A percentile compares a stretch with the other conserved stretches of the same genome.
These are phyloP conservation scores for Irpex rosettiformis DNA, from an alignment of 1,284 basidiomycete species.

Conservation along the genomic window DNA sequence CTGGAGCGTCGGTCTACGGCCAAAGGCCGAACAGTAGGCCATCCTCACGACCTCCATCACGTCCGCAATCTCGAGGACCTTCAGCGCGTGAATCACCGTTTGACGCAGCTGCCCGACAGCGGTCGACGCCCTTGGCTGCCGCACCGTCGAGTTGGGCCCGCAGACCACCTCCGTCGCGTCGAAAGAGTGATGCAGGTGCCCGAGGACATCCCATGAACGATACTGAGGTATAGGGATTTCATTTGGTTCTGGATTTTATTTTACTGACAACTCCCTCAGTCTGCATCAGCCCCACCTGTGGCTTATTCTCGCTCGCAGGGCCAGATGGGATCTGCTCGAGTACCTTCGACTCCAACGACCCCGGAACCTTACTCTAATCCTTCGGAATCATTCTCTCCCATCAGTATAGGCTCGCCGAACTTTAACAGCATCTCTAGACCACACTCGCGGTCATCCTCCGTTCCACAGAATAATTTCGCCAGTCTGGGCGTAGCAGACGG, in stretches of 20 bases:
- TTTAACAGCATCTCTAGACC: constrained; percentile 46
- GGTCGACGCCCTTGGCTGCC: constrained; percentile 52
- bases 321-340: constrained; percentile 38
- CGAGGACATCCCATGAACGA: constrained; percentile 50
- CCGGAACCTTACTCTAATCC: constrained; percentile 36
- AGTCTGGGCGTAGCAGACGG: constrained; percentile 22
- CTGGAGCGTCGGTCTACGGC: constrained; percentile 36
- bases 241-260: not conserved
- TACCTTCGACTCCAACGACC: constrained; percentile 60
- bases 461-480: constrained; percentile 32
- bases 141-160: constrained; percentile 74
- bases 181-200: constrained; percentile 66
- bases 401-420: constrained; percentile 38
- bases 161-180: constrained; percentile 55
- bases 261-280: constrained; percentile 1
- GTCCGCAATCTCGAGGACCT: constrained; percentile 37
- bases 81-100: constrained; percentile 47
- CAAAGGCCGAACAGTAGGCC: constrained; percentile 16
- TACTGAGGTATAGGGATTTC: constrained; percentile 58
- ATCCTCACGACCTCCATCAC: constrained; percentile 37
- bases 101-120: constrained; percentile 60
- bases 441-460: constrained; percentile 56
- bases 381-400: constrained; percentile 26
- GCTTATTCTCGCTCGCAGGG: constrained; percentile 39
- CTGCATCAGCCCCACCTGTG: constrained; percentile 28